Evolutionary conservation across 192 early-diverging fungal species (phyloP).

Genomic region (Coemansia sp.): DNA sequence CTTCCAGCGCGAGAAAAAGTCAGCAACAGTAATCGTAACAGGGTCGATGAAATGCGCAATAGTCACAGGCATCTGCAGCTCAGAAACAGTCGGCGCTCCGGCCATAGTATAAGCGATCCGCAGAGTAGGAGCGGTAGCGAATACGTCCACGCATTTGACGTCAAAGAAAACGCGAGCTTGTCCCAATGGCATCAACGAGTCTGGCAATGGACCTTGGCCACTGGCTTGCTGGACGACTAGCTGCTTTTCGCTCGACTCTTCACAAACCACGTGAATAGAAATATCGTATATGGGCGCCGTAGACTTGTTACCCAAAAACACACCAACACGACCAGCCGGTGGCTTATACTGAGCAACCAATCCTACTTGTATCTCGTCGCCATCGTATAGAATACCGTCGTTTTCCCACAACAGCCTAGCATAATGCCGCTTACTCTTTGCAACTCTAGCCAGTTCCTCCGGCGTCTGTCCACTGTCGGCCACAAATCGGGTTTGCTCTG

Average conservation of each 20-base stretch:
- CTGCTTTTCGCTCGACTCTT: slow-evolving; percentile 43
- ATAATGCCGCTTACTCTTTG: slow-evolving; percentile 55
- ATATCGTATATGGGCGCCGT: slow-evolving; percentile 68
- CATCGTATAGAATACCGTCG: slow-evolving; percentile 94
- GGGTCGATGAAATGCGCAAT: slow-evolving; percentile 89
- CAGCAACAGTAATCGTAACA: slow-evolving; percentile 70
- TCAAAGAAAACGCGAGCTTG: slow-evolving; percentile 69
- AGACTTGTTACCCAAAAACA: slow-evolving; percentile 93
- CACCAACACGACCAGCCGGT: slow-evolving; percentile 83
- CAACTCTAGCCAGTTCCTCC: slow-evolving; percentile 25
- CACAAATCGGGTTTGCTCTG: background rate
- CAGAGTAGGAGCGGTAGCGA: slow-evolving; percentile 65
- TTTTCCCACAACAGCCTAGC: slow-evolving; percentile 67
- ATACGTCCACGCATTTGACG: slow-evolving; percentile 71
- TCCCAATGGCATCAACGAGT: slow-evolving; percentile 74
- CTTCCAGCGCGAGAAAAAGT: slow-evolving; percentile 93
- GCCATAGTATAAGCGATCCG: slow-evolving; percentile 72
- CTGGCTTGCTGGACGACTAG: slow-evolving; percentile 62
- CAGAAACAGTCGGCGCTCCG: slow-evolving; percentile 54
- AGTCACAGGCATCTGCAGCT: slow-evolving; percentile 79
- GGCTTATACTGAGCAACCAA: slow-evolving; percentile 94
- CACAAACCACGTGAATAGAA: slow-evolving; percentile 61
- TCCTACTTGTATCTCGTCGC: slow-evolving; percentile 86
- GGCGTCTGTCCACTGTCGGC: slow-evolving; percentile 10
- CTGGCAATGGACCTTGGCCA: slow-evolving; percentile 65